Evolutionary conservation across 2,329 filamentous ascomycete species (phyloP), one percentile per base, ranked within the genome.

Genomic region (Aspergillus candidus): DNA sequence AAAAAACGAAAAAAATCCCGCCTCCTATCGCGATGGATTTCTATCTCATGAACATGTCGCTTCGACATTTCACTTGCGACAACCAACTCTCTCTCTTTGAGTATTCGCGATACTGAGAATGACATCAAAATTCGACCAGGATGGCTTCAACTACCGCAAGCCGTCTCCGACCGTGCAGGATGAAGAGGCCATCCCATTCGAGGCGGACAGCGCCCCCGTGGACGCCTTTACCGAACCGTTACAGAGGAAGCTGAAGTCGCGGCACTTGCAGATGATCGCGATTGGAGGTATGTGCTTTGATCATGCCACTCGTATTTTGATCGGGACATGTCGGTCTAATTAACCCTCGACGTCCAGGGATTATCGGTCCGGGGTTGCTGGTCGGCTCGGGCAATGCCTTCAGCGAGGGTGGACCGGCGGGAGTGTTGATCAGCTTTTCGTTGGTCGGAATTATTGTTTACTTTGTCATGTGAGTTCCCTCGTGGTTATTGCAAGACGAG

Each of bases 371-470:
- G 4, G 85, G 85, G 15, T 70, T 89, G 33, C 74, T 89, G 3
- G 80, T 88, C 42, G 85, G 84, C 12, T 77, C 82, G 2, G 85
- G 86, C 31, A 79, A 82, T 37, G 85, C 85, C 0, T 69, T 90
- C 17, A 72, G 77, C 11, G 77, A 74, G 34, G 84, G 84, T 43
- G 86, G 86, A 0, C 85, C 86, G 12, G 85, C 83, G 0, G 80
- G 83, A 0, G 66, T 88, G 38, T 62, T 89, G 31, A 87, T 89
- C 57, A 84, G 84, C 1, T 90, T 89, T 52, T 78, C 75, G 8
- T 69, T 87, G 22, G 83, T 88, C 51, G 84, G 82, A 10, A 75
- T 87, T 49, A 78, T 88, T 46, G 83, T 84, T 2, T 77, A 67
- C 49, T 67, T 66, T 43, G 61, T 66, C 34, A 68, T 70, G 65